Percentiles rank a stretch among this genome's conserved stretches.
Conservation (phyloP, 1,139 yeast species). For the Saccharomyces hybrid region DNA sequence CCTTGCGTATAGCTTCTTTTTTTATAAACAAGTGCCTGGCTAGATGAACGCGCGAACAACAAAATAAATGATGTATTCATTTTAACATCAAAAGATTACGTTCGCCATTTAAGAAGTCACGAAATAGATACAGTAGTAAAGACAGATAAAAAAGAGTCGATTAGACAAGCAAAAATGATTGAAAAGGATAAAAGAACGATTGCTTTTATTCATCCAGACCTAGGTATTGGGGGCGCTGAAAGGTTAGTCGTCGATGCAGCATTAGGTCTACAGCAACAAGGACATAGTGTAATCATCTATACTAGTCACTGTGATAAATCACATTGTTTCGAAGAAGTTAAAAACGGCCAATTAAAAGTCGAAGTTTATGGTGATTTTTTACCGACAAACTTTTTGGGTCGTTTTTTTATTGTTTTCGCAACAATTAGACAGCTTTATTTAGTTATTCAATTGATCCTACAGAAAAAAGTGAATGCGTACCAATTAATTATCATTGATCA, state of each 20-base stretch:
- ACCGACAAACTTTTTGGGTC: constrained; percentile 61
- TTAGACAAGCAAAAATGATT: neutral
- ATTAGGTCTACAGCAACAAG: constrained; percentile 65
- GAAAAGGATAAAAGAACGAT: constrained; percentile 35
- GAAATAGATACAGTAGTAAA: neutral
- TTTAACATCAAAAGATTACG: neutral
- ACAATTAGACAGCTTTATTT: constrained; percentile 73
- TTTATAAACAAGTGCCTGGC: neutral
- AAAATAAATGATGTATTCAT: neutral
- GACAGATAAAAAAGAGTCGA: neutral
- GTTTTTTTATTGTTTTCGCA: constrained; percentile 75
- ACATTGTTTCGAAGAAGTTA: constrained; percentile 89
- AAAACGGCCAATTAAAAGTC: constrained; percentile 48
- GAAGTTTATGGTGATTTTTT: constrained; percentile 72
- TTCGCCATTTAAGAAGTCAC: neutral
- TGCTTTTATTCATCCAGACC: constrained; percentile 91
- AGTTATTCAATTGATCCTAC: constrained; percentile 41
- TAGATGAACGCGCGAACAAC: neutral
- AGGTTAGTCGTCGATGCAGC: constrained; percentile 93
- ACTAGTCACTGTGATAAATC: constrained; percentile 83
- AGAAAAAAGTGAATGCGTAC: constrained; percentile 42
- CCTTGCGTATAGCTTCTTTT: neutral
- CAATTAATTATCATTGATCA: constrained; percentile 86
- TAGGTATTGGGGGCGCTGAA: constrained; percentile 97
- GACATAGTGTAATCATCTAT: constrained; percentile 59